These are phyloP conservation scores for Naganishia liquefaciens DNA, from an alignment of 1,284 basidiomycete genomes.

Conservation along the genomic window DNA sequence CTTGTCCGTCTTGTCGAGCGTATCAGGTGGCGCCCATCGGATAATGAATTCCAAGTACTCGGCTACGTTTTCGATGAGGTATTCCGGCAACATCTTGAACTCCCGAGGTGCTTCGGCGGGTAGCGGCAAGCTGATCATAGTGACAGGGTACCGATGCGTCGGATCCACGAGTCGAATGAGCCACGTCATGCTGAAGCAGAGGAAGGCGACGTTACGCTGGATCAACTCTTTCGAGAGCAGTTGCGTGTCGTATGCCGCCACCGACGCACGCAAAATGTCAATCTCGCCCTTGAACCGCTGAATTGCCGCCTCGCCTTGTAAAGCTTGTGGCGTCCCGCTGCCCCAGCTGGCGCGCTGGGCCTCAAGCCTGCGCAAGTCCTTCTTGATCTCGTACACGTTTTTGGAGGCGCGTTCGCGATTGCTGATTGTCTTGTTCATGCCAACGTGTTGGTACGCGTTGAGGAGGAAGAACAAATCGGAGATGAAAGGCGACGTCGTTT, in stretches of 20 bases:
- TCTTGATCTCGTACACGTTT: conserved; percentile 73
- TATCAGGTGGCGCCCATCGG: conserved; percentile 63
- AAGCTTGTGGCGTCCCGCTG: conserved; percentile 60
- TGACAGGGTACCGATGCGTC: conserved; percentile 71
- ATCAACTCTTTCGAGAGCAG: conserved; percentile 83
- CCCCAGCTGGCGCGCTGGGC: conserved; percentile 47
- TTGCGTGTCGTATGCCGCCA: conserved; percentile 80
- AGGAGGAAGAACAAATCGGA: conserved; percentile 91
- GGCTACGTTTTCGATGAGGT: conserved; percentile 89
- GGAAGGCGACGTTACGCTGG: conserved; percentile 76
- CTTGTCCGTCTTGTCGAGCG: conserved; percentile 77
- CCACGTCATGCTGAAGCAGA: conserved; percentile 91
- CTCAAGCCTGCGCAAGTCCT: conserved; percentile 73
- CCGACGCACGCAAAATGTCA: conserved; percentile 64
- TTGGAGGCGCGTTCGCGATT: conserved; percentile 70
- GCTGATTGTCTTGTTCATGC: conserved; percentile 75
- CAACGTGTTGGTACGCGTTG: conserved; percentile 81
- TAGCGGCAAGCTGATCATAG: conserved; percentile 74
- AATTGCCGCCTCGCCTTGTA: conserved; percentile 56
- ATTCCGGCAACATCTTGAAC: conserved; percentile 91
- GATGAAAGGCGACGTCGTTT: conserved; percentile 64
- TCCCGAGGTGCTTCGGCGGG: conserved; percentile 78
- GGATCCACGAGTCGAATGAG: conserved; percentile 91
- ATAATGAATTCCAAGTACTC: conserved; percentile 84
- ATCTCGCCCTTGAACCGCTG: conserved; percentile 62